Base-by-base conservation (phyloP, 257 asterid genomes). In the Catharanthus roseus region DNA sequence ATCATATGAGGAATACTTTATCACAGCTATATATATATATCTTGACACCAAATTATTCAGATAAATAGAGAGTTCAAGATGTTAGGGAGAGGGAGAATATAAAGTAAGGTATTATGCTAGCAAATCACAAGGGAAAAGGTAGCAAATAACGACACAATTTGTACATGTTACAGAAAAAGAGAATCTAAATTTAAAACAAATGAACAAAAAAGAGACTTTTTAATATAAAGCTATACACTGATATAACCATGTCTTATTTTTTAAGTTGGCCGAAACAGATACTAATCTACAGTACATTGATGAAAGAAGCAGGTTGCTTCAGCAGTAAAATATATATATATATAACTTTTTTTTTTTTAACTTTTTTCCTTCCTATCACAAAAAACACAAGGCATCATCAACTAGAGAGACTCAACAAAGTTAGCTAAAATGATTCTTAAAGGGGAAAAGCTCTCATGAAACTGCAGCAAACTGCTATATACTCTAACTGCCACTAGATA, bases 201-300 rank as follows among this genome's bases (percentile, higher is more conserved):
- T 19, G 2, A 38, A 6, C 19, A 3, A 18, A 1, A 45, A 13
- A 16, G 67, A 70, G 45, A 38, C 36, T 15, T 26, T n/a, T 24
- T 41, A 45, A 58, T 74, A 34, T 68, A 51, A 58, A 57, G 77
- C 80, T 82, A 74, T 82, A 82, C 78, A 79, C 76, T 77, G 64
- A 77, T 61, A 41, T 61, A 74, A 72, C 75, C 74, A 44, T 57
- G 66, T 65, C 69, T 77, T 72, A 75, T 70, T 70, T 7, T 49
- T 61, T 57, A 36, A 21, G 45, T n/a, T 54, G 51, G 57, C 66
- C 41, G 67, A 69, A 60, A 76, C 80, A 81, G 74, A 62, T 71
- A 67, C 84, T 81, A 81, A 55, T 72, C 85, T 83, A 83, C 74
- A 78, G 50, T 71, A 81, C 84, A 77, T 45, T 5, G 72, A 81